phyloP scores from a whole-genome alignment of 139 green algal species.

The Coccomyxa sp. region DNA sequence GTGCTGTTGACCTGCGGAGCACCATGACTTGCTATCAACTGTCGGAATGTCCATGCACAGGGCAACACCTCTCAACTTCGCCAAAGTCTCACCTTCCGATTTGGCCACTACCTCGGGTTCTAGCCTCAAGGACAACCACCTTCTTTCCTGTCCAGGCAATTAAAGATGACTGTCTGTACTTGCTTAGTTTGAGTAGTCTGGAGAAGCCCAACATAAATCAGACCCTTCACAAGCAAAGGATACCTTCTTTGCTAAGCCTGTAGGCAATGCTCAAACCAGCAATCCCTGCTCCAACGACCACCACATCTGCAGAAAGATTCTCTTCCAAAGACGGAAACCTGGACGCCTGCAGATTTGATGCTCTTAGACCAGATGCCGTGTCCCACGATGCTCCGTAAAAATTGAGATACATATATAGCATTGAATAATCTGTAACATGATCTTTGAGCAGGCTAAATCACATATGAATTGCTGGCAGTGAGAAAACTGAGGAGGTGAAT shows the following conservation, averaged over 20 bases:
- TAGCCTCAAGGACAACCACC: constrained; percentile 61
- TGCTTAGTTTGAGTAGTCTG: background rate
- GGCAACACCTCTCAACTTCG: background rate
- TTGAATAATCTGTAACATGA: no score
- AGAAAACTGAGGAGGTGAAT: no score
- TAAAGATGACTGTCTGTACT: background rate
- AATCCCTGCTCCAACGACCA: constrained; percentile 59
- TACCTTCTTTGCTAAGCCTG: constrained; percentile 45
- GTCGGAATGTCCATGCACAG: background rate
- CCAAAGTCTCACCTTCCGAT: constrained; percentile 39
- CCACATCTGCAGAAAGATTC: constrained; percentile 40
- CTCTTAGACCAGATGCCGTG: no score
- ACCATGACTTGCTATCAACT: background rate
- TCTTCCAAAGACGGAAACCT: constrained; percentile 44
- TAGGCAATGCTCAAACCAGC: constrained; percentile 56
- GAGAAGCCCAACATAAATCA: background rate
- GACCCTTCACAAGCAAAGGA: background rate
- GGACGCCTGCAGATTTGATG: background rate
- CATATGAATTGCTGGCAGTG: no score
- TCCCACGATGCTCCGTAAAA: no score
- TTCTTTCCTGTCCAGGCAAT: constrained; percentile 35
- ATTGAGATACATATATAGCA: no score
- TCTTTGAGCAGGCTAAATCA: no score
- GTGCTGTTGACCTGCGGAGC: constrained; percentile 21
- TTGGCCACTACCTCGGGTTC: constrained; percentile 45